A percentile compares a stretch with the other conserved stretches of the same genome.
Evolutionary conservation across 768 basidiomycete species (phyloP).

Genomic region (Lactifluus piperatus): DNA sequence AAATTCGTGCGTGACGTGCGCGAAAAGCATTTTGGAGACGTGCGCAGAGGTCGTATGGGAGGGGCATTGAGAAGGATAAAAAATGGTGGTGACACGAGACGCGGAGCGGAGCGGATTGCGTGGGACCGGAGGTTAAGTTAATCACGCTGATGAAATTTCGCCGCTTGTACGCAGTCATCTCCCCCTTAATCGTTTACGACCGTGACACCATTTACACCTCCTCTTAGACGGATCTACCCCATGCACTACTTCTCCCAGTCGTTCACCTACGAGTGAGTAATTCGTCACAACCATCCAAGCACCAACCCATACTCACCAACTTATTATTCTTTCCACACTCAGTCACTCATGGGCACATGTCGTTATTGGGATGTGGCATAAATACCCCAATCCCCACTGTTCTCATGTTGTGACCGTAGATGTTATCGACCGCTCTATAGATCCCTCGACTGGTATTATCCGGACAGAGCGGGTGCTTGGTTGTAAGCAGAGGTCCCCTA

Average conservation of each 20-base stretch:
- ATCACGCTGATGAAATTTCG: no score
- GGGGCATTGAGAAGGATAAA: slow-evolving; percentile 31
- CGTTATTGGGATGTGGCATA: slow-evolving; percentile 88
- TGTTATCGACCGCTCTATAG: slow-evolving; percentile 76
- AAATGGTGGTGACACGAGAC: not conserved
- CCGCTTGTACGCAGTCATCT: no score
- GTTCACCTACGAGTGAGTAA: slow-evolving; percentile 78
- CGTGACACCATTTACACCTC: not conserved
- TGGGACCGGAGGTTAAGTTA: no score
- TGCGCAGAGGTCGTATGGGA: slow-evolving; percentile 84
- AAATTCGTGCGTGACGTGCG: slow-evolving; percentile 68
- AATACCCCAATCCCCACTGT: slow-evolving; percentile 93
- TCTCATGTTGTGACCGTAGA: slow-evolving; percentile 83
- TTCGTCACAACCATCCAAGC: not conserved
- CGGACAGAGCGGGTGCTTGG: slow-evolving; percentile 86
- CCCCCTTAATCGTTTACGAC: not conserved
- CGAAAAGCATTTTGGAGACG: slow-evolving; percentile 88
- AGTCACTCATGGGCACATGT: slow-evolving; percentile 91
- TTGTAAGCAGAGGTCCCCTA: slow-evolving; percentile 86
- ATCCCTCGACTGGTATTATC: slow-evolving; percentile 79
- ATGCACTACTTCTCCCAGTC: slow-evolving; percentile 86
- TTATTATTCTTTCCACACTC: not conserved
- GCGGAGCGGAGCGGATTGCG: not conserved
- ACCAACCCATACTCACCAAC: slow-evolving; percentile 15
- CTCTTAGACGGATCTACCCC: slow-evolving; percentile 4